phyloP scores from a whole-genome alignment of 1,284 basidiomycete genomes.

The Leccinum huronense region DNA sequence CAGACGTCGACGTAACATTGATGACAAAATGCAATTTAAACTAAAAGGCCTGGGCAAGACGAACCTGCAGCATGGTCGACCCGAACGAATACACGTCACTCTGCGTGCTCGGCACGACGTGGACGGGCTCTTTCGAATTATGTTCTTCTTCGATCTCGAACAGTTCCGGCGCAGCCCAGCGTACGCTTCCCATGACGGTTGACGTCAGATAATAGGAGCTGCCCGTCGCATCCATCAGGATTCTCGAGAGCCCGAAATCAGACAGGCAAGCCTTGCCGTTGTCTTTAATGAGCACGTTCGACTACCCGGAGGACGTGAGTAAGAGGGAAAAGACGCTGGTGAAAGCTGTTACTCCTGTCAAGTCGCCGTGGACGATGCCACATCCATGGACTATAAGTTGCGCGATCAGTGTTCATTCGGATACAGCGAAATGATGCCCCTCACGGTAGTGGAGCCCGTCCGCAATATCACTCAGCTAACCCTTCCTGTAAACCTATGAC shows the following conservation, averaged over 20 bases:
- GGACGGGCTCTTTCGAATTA: background rate
- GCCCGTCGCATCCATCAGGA: constrained; percentile 35
- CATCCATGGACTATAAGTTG: constrained; percentile 19
- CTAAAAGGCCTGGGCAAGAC: background rate
- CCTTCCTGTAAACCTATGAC: constrained; percentile 6
- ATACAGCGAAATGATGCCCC: background rate
- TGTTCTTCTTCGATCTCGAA: constrained; percentile 20
- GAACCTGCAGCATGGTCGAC: constrained; percentile 29
- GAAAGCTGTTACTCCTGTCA: constrained; percentile 24
- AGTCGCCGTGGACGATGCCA: constrained; percentile 28
- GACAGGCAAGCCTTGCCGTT: constrained; percentile 26
- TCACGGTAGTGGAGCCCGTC: constrained; percentile 27
- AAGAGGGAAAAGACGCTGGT: background rate
- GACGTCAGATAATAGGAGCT: constrained; percentile 32
- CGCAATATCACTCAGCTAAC: constrained; percentile 24
- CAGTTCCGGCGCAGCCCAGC: constrained; percentile 31
- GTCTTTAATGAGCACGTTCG: constrained; percentile 37
- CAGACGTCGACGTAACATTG: background rate
- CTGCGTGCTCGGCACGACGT: constrained; percentile 6
- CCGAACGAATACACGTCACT: constrained; percentile 32
- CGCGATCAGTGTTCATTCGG: background rate
- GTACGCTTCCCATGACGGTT: constrained; percentile 28
- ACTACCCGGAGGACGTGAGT: constrained; percentile 16
- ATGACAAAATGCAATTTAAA: background rate
- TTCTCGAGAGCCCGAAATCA: constrained; percentile 31